Evolutionary conservation across 2,329 filamentous ascomycete species (phyloP), one percentile per base, ranked within the genome.

Genomic region (Aspergillus pseudotamarii): DNA sequence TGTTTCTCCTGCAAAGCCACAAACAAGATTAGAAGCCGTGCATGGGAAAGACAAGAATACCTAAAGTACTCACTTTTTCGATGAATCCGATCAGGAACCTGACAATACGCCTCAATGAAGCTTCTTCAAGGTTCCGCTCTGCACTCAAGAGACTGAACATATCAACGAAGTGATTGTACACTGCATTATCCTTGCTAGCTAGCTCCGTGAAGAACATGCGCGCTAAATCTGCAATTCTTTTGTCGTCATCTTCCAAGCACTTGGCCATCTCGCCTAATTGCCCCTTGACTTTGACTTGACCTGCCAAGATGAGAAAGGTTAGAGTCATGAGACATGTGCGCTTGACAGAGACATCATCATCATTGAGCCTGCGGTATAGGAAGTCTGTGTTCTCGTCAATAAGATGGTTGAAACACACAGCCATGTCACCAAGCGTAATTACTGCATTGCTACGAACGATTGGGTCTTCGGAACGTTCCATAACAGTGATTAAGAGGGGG

Each of bases 341-440:
- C 84, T 98, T 99, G 65, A 99, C 95, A 3, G 91, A 94, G 26
- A 88, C 87, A 71, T 97, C 94, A 19, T 87, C 83, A 73, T 99
- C 96, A 19, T 95, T 96, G 9, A 99, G 86, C 21, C 96, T 89
- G 23, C 95, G 90, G 79, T 99, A 99, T 48, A 99, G 80, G 82
- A 98, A 99, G 76, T 99, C 95, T 0, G 95, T 99, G 78, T 99
- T 98, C 80, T 99, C 96, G 74, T 99, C 96, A 70, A 99, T 97
- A 57, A 99, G 87, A 74, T 99, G 95, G 75, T 99, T 99, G 85
- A 99, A 99, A 85, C 94, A 97, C 26, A 99, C 95, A 0, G 96
- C 96, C 95, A 99, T 99, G 75, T 99, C 95, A 45, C 95, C 95
- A 0, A 99, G 88, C 0, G 95, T 94, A 70, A 99, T 96, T 21